phyloP scores from a whole-genome alignment of 331 rosid species.

The Phaseolus coccineus region DNA sequence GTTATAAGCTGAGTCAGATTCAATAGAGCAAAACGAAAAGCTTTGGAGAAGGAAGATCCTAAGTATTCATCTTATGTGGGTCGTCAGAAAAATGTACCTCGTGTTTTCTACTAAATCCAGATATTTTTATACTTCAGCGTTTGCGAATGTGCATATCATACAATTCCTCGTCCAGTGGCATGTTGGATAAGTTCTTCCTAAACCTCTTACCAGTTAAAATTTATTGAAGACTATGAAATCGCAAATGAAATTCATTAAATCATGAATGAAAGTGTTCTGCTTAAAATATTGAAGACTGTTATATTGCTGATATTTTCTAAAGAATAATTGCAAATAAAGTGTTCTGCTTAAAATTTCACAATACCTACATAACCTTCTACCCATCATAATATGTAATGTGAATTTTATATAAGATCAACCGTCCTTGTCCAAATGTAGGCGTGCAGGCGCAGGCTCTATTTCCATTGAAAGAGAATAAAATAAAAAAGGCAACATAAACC shows the following conservation, averaged over 20 bases:
- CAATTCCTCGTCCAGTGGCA: not conserved
- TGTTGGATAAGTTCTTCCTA: not conserved
- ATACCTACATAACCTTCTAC: not conserved
- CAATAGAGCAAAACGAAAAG: conserved; percentile 38
- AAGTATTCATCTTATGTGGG: conserved; percentile 30
- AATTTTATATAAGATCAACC: not conserved
- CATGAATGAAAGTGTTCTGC: not conserved
- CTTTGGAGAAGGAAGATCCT: conserved; percentile 36
- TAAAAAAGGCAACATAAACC: conserved; percentile 3
- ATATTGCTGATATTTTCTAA: not conserved
- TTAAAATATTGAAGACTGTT: not conserved
- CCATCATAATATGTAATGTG: not conserved
- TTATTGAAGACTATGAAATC: not conserved
- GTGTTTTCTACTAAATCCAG: conserved; percentile 41
- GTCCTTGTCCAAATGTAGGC: not conserved
- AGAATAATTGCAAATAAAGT: conserved; percentile 13
- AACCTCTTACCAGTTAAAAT: not conserved
- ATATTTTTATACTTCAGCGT: conserved; percentile 45
- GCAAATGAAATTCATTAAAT: not conserved
- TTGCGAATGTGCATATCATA: conserved; percentile 39
- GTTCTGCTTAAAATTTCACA: conserved; percentile 4
- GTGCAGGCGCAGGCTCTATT: conserved; percentile 32
- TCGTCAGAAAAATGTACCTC: conserved; percentile 41
- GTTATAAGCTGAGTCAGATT: conserved; percentile 39
- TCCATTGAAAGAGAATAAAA: conserved; percentile 6